Conservation (phyloP, 768 basidiomycete genomes). For the Termitomyces sp. region DNA sequence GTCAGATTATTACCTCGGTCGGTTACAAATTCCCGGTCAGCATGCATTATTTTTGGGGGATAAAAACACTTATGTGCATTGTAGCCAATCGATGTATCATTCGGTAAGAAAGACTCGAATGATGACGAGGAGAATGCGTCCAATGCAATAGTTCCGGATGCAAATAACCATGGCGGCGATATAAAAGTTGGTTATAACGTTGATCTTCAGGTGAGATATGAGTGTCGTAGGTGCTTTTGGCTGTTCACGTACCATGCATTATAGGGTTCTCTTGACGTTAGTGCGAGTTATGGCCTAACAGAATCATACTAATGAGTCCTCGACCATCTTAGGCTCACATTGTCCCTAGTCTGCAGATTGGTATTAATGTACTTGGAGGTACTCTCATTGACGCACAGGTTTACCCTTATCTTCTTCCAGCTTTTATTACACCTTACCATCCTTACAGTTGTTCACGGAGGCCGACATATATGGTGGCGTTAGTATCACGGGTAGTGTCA, state of each 20-base stretch:
- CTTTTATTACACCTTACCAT: background rate
- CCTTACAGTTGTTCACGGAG: background rate
- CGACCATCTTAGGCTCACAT: background rate
- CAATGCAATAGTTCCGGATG: background rate
- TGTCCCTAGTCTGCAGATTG: background rate
- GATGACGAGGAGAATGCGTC: background rate
- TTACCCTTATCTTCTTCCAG: background rate
- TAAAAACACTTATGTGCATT: background rate
- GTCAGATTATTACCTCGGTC: background rate
- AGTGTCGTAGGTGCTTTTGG: background rate
- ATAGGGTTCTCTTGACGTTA: background rate
- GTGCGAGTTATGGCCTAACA: background rate
- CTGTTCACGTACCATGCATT: background rate
- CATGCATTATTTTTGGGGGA: background rate
- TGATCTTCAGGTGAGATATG: background rate
- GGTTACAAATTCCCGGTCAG: conserved; percentile 3
- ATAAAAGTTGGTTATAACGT: background rate
- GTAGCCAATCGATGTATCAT: background rate
- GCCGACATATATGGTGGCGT: conserved; percentile 1
- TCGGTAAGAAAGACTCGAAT: background rate
- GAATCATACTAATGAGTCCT: background rate
- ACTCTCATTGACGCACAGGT: background rate
- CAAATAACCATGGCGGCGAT: background rate
- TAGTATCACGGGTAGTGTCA: background rate
- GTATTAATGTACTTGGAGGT: background rate